Percentiles rank a stretch among this genome's conserved stretches.
Conservation (phyloP, 2,329 filamentous ascomycete species). For the Didymella segeticola region DNA sequence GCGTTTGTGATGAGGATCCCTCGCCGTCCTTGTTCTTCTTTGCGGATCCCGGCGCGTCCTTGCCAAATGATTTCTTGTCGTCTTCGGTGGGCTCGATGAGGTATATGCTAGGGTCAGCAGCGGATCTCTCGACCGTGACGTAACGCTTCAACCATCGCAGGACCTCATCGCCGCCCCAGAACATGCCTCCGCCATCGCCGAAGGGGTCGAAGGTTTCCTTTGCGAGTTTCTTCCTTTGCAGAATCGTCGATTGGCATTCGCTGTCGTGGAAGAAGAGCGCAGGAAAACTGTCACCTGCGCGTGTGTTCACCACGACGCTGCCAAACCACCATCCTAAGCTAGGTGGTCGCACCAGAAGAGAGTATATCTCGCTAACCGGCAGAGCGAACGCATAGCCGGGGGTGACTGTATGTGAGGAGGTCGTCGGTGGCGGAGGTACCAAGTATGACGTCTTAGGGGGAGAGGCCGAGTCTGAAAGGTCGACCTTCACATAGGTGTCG, state of each 20-base stretch:
- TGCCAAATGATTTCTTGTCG: constrained; percentile 82
- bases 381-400: constrained; percentile 90
- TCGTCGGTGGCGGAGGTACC: constrained; percentile 87
- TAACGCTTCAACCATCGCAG: constrained; percentile 89
- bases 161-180: constrained; percentile 98
- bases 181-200: constrained; percentile 82
- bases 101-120: constrained; percentile 88
- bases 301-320: constrained; percentile 89
- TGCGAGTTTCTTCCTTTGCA: constrained; percentile 87
- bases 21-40: constrained; percentile 46
- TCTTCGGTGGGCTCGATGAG: constrained; percentile 86
- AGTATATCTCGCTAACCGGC: constrained; percentile 89
- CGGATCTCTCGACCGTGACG: constrained; percentile 80
- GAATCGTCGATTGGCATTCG: constrained; percentile 93
- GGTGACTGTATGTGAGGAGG: constrained; percentile 74
- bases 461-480: constrained; percentile 80
- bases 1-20: constrained; percentile 33
- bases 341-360: constrained; percentile 85
- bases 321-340: constrained; percentile 99
- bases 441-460: constrained; percentile 87
- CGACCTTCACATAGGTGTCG: constrained; percentile 93
- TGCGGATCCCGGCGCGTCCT: constrained; percentile 57
- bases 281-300: constrained; percentile 90
- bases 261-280: constrained; percentile 97
- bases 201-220: constrained; percentile 91